Conservation (phyloP, 345 rosid species). For the Euphorbia peplus region DNA sequence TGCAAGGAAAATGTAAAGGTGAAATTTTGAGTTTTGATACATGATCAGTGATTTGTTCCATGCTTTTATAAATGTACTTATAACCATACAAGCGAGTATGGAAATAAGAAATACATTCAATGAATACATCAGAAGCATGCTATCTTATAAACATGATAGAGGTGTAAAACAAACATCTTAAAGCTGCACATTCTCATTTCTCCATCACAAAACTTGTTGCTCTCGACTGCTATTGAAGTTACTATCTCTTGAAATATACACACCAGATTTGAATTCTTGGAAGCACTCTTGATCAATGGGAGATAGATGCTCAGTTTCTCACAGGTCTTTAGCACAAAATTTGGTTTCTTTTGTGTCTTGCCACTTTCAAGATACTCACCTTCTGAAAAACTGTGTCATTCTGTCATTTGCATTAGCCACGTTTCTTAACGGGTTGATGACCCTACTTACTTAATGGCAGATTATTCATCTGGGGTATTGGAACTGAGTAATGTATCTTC, state of each 20-base stretch:
- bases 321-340: too few species aligned
- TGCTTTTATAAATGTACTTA: not conserved
- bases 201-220: too few species aligned
- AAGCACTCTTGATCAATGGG: too few species aligned
- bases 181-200: too few species aligned
- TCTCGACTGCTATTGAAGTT: not conserved
- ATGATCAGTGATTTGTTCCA: not conserved
- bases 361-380: too few species aligned
- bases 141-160: not conserved
- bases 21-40: slow-evolving; percentile 13
- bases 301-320: too few species aligned
- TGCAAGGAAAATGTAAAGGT: slow-evolving; percentile 11
- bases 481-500: not conserved
- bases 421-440: not conserved
- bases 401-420: too few species aligned
- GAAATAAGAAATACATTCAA: not conserved
- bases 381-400: too few species aligned
- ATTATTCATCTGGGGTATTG: not conserved
- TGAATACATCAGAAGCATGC: not conserved
- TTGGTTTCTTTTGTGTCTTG: too few species aligned
- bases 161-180: too few species aligned
- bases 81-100: not conserved
- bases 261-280: too few species aligned
- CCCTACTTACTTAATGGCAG: not conserved
- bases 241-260: not conserved